A percentile compares a stretch with the other conserved stretches of the same genome.
Conservation (phyloP, 345 rosid species). For the Citrus australasica region DNA sequence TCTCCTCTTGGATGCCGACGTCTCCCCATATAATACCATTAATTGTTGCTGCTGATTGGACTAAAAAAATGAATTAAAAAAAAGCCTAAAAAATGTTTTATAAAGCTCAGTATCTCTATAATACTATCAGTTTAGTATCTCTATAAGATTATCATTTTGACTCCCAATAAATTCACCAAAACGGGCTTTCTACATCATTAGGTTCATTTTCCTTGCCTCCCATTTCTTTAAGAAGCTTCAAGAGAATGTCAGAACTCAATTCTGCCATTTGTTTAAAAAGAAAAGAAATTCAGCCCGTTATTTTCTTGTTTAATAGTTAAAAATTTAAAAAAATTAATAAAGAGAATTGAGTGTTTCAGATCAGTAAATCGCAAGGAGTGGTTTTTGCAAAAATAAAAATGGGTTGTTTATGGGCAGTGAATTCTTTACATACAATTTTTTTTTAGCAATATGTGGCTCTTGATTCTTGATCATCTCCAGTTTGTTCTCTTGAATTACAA, state of each 20-base stretch:
- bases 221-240: slow-evolving; percentile 57
- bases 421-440: too few species aligned
- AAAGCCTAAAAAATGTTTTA: too few species aligned
- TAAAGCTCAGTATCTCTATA: not conserved
- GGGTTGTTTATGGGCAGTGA: not conserved
- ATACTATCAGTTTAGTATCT: slow-evolving; percentile 38
- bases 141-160: slow-evolving; percentile 42
- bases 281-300: slow-evolving; percentile 5
- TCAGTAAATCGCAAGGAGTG: not conserved
- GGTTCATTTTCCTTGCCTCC: slow-evolving; percentile 27
- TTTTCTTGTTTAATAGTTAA: not conserved
- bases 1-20: too few species aligned
- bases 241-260: slow-evolving; percentile 49
- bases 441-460: too few species aligned
- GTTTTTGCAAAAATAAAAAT: not conserved
- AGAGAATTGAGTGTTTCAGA: not conserved
- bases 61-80: too few species aligned
- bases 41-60: too few species aligned
- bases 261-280: slow-evolving; percentile 33
- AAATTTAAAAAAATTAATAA: not conserved
- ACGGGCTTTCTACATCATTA: slow-evolving; percentile 37
- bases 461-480: not conserved
- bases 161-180: slow-evolving; percentile 57
- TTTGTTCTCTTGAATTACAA: not conserved
- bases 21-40: too few species aligned